These are phyloP conservation scores for Fomitopsis serialis DNA, from an alignment of 768 basidiomycete species.

Conservation along the genomic window DNA sequence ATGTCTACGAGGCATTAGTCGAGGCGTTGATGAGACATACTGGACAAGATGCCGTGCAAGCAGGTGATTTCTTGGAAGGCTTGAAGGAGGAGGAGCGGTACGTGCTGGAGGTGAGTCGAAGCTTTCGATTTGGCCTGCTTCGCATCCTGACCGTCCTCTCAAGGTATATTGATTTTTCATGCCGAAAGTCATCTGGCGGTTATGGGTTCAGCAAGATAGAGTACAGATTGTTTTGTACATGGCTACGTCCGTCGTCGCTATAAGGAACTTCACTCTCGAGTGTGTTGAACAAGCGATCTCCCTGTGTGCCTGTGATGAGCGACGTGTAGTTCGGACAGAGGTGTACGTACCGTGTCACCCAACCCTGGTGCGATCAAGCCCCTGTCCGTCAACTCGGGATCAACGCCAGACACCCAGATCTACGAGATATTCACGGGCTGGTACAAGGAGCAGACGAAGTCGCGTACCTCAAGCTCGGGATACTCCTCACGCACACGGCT, in stretches of 20 bases:
- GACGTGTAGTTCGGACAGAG: too few species aligned
- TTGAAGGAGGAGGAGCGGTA: slow-evolving; percentile 97
- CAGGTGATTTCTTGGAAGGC: slow-evolving; percentile 79
- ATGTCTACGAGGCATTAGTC: slow-evolving; percentile 91
- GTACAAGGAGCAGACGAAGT: slow-evolving; percentile 24
- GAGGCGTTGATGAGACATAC: slow-evolving; percentile 72
- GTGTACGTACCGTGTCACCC: slow-evolving; percentile 73
- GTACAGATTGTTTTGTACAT: slow-evolving; percentile 2
- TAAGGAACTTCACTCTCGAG: slow-evolving; percentile 19
- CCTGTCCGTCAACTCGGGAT: slow-evolving; percentile 60
- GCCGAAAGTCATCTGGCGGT: neutral
- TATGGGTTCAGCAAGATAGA: neutral
- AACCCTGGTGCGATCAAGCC: slow-evolving; percentile 88
- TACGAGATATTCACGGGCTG: slow-evolving; percentile 24
- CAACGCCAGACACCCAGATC: slow-evolving; percentile 87
- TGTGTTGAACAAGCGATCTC: slow-evolving; percentile 83
- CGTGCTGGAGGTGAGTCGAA: slow-evolving; percentile 73
- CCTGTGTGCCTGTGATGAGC: slow-evolving; percentile 36
- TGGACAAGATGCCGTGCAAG: slow-evolving; percentile 54
- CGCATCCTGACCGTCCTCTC: neutral
- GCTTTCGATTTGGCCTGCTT: neutral
- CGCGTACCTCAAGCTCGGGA: slow-evolving; percentile 74
- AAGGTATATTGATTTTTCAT: neutral
- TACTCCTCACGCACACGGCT: slow-evolving; percentile 54
- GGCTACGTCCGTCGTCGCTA: too few species aligned